Evolutionary conservation across 169 alveolate species (phyloP).

Genomic region (Eimeria praecox): DNA sequence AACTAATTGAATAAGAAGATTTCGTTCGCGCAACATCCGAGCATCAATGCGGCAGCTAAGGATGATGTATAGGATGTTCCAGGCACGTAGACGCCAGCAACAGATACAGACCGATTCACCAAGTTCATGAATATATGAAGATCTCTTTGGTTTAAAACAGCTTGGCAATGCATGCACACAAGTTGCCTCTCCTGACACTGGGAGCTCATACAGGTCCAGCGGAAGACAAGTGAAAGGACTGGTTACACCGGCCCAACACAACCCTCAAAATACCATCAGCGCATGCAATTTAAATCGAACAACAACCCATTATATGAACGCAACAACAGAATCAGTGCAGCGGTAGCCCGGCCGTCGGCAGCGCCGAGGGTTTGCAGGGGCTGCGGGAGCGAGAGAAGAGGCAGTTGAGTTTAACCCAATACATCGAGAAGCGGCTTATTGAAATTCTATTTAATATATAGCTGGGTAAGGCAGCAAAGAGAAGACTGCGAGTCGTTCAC

Average conservation of each 20-base stretch:
- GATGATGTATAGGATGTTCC: no score
- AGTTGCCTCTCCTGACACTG: not conserved
- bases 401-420: not conserved
- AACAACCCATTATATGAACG: not conserved
- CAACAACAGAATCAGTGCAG: not conserved
- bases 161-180: not conserved
- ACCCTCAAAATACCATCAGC: not conserved
- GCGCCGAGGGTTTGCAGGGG: slow-evolving; percentile 23
- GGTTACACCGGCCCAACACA: no score
- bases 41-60: not conserved
- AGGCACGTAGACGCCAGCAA: no score
- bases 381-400: not conserved
- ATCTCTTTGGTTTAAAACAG: no score
- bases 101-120: no score
- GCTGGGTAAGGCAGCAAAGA: not conserved
- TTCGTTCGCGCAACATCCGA: no score
- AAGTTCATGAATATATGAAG: no score
- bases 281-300: not conserved
- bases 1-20: no score
- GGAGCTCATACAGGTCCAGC: no score
- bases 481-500: not conserved
- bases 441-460: not conserved
- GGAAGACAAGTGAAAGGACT: no score
- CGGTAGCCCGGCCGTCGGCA: slow-evolving; percentile 24
- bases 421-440: not conserved